Evolutionary conservation across 768 basidiomycete genomes (phyloP).

Genomic region (Russula sp.): DNA sequence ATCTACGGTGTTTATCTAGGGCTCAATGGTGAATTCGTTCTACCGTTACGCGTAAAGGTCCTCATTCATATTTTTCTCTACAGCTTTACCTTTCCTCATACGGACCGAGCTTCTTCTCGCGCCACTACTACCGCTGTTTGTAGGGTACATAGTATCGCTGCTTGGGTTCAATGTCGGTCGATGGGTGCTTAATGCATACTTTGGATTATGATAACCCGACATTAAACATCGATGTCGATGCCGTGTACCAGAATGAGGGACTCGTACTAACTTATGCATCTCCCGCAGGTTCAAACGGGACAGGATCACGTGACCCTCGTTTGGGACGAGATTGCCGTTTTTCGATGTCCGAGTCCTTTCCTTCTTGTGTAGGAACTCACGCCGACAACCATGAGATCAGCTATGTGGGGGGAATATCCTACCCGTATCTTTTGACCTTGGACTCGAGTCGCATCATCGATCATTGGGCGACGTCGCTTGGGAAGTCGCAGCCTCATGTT

Average conservation of each 20-base stretch:
- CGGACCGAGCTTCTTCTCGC: slow-evolving; percentile 88
- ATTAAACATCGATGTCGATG: not conserved
- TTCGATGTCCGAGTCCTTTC: not conserved
- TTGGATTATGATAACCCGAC: slow-evolving; percentile 37
- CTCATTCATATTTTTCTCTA: slow-evolving; percentile 17
- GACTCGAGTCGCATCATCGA: no score
- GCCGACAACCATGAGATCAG: no score
- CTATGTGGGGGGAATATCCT: no score
- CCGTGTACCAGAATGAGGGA: not conserved
- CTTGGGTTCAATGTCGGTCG: slow-evolving; percentile 89
- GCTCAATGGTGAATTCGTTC: slow-evolving; percentile 54
- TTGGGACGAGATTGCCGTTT: no score
- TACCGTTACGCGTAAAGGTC: not conserved
- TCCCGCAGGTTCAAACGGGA: no score
- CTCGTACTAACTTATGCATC: not conserved
- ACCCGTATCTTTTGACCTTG: no score
- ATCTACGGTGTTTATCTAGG: slow-evolving; percentile 89
- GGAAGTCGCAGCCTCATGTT: no score
- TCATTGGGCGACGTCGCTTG: no score
- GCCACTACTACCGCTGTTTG: slow-evolving; percentile 82
- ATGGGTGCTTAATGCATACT: slow-evolving; percentile 75
- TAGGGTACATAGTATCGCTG: slow-evolving; percentile 77
- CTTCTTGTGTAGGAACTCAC: no score
- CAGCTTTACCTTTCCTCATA: slow-evolving; percentile 91
- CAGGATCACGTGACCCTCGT: no score